Percentiles rank a stretch among this genome's conserved stretches.
Conservation (phyloP, 192 early-diverging fungal species). For the Coemansia sp. region DNA sequence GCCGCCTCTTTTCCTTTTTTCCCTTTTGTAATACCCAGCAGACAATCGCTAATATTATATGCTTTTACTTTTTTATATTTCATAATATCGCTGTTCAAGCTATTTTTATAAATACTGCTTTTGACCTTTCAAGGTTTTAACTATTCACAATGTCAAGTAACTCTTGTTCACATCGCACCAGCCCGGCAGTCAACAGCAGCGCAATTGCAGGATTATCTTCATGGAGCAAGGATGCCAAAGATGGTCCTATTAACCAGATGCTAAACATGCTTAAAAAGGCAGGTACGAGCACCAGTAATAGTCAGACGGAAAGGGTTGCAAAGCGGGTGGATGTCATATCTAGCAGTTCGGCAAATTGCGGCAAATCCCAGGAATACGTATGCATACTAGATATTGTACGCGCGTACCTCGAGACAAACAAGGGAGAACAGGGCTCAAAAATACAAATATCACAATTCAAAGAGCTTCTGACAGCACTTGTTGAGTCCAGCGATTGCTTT, state of each 20-base stretch:
- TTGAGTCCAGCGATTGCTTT: slow-evolving; percentile 10
- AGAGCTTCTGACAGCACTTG: not conserved
- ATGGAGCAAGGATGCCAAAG: slow-evolving; percentile 10
- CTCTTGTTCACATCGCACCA: not conserved
- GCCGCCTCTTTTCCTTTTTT: not conserved
- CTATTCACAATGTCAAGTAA: not conserved
- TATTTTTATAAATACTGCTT: not conserved
- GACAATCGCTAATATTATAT: too few relatives aligned
- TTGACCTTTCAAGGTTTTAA: not conserved
- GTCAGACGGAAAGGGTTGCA: slow-evolving; percentile 8
- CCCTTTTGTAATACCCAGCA: too few relatives aligned
- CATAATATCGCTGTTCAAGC: not conserved
- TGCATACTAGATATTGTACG: slow-evolving; percentile 12
- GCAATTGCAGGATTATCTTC: slow-evolving; percentile 23
- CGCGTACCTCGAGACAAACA: slow-evolving; percentile 7
- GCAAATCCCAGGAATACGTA: slow-evolving; percentile 2
- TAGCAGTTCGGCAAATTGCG: not conserved
- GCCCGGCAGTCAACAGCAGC: slow-evolving; percentile 19
- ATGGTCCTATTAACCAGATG: slow-evolving; percentile 9
- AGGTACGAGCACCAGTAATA: not conserved
- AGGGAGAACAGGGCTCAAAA: slow-evolving; percentile 12
- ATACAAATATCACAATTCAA: slow-evolving; percentile 7
- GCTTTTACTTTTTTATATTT: not conserved
- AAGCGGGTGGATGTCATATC: not conserved
- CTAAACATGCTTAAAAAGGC: slow-evolving; percentile 5